Percentiles rank a stretch among this genome's conserved stretches.
Evolutionary conservation across 768 basidiomycete species (phyloP).

Genomic region (Macrocybe gigantea): DNA sequence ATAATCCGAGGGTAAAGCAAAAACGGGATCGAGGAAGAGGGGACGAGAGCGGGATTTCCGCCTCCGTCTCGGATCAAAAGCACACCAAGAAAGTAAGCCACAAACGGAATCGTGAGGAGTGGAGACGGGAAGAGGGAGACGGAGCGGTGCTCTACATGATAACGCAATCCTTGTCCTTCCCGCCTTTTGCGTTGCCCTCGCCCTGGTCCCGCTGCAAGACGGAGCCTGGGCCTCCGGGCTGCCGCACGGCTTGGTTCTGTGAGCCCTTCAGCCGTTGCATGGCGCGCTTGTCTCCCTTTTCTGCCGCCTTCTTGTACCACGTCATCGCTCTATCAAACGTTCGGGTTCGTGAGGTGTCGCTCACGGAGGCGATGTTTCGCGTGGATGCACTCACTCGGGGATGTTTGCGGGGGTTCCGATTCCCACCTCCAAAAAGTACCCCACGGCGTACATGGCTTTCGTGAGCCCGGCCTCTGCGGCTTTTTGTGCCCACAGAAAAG

Average conservation of each 20-base stretch:
- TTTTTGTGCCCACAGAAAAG: slow-evolving; percentile 94
- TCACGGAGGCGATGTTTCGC: not conserved
- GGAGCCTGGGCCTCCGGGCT: slow-evolving; percentile 56
- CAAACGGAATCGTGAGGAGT: too few species aligned
- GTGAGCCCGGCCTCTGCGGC: slow-evolving; percentile 88
- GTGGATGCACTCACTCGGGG: slow-evolving; percentile 46
- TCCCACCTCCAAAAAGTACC: slow-evolving; percentile 96
- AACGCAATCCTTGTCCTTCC: slow-evolving; percentile 77
- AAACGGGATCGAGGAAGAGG: too few species aligned
- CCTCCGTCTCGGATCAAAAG: too few species aligned
- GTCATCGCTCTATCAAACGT: slow-evolving; percentile 46
- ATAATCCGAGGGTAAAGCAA: too few species aligned
- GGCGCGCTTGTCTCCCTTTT: slow-evolving; percentile 92
- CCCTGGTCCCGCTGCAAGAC: slow-evolving; percentile 54
- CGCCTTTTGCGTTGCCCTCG: slow-evolving; percentile 40
- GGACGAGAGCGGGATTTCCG: too few species aligned
- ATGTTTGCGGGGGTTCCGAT: slow-evolving; percentile 70
- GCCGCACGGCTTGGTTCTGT: slow-evolving; percentile 44
- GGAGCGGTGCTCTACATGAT: slow-evolving; percentile 55
- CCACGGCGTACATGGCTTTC: slow-evolving; percentile 97
- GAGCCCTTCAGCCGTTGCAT: slow-evolving; percentile 71
- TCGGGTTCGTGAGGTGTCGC: slow-evolving; percentile 2
- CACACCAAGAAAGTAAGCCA: too few species aligned
- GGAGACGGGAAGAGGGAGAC: too few species aligned
- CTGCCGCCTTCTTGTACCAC: slow-evolving; percentile 89